Conservation (phyloP, 192 early-diverging fungal species). For the Gamsiella multidivaricata region DNA sequence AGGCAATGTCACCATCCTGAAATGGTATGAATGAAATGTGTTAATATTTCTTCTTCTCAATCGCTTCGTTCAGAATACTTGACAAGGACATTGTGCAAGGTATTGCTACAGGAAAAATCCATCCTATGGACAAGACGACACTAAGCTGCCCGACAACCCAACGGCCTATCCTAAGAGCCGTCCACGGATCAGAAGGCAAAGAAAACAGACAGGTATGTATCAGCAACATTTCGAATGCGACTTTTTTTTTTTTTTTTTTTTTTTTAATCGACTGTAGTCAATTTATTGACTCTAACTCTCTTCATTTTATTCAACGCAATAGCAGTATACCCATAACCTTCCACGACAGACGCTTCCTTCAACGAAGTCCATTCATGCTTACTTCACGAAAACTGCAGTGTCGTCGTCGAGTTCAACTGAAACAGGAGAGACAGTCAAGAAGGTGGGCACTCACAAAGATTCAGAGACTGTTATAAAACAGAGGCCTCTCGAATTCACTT, state of each 20-base stretch:
- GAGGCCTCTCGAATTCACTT: neutral
- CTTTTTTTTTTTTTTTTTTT: neutral
- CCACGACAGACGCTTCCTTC: neutral
- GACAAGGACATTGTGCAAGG: constrained; percentile 60
- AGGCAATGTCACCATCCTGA: neutral
- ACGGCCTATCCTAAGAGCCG: neutral
- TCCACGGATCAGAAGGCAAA: constrained; percentile 2
- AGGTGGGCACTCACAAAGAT: neutral
- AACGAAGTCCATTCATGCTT: constrained; percentile 22
- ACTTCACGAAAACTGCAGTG: constrained; percentile 4
- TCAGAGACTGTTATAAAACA: neutral
- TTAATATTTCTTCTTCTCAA: neutral
- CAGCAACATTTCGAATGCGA: neutral
- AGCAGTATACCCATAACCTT: neutral
- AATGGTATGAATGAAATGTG: neutral
- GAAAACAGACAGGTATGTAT: constrained; percentile 29
- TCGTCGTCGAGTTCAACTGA: neutral
- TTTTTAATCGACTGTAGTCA: neutral
- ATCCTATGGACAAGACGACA: constrained; percentile 69
- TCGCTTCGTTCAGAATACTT: constrained; percentile 48
- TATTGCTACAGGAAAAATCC: constrained; percentile 70
- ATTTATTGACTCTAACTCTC: neutral
- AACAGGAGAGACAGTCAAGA: neutral
- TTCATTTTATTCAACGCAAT: neutral
- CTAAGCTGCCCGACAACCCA: constrained; percentile 17